Evolutionary conservation across 2,329 filamentous ascomycete genomes (phyloP).

Genomic region (Gremmenia infestans): DNA sequence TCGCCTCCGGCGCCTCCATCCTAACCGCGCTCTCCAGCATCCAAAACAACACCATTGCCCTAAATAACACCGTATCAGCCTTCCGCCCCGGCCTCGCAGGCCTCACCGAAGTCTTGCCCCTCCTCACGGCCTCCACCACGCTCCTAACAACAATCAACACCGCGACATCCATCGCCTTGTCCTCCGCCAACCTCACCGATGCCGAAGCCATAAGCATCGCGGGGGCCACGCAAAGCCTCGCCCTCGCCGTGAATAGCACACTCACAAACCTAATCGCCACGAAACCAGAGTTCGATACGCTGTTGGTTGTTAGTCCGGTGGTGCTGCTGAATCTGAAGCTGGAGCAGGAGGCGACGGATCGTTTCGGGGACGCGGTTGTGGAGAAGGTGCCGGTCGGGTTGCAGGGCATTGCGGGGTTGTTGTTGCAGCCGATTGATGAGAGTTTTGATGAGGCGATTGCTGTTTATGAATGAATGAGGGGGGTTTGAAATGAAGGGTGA

Average conservation of each 20-base stretch:
- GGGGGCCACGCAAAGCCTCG: slow-evolving; percentile 25
- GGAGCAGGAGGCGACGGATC: slow-evolving; percentile 36
- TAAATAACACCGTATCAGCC: slow-evolving; percentile 17
- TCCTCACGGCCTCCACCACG: slow-evolving; percentile 35
- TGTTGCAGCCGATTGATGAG: slow-evolving; percentile 36
- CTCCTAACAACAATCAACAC: slow-evolving; percentile 38
- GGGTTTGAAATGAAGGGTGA: neutral
- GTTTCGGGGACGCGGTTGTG: slow-evolving; percentile 15
- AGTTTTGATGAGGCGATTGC: slow-evolving; percentile 15
- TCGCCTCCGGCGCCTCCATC: slow-evolving; percentile 23
- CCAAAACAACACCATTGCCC: slow-evolving; percentile 13
- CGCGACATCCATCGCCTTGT: slow-evolving; percentile 34
- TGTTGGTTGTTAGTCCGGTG: slow-evolving; percentile 37
- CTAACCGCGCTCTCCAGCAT: slow-evolving; percentile 19
- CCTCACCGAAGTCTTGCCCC: slow-evolving; percentile 28
- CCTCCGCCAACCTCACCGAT: slow-evolving; percentile 34
- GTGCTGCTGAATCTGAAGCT: slow-evolving; percentile 39
- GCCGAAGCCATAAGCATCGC: slow-evolving; percentile 36
- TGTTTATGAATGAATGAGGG: slow-evolving; percentile 4
- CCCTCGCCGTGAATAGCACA: slow-evolving; percentile 4
- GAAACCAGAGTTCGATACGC: slow-evolving; percentile 41
- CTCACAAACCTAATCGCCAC: slow-evolving; percentile 17
- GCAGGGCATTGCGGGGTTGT: slow-evolving; percentile 13
- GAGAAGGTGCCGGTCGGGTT: slow-evolving; percentile 14
- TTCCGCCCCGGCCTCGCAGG: slow-evolving; percentile 11